phyloP scores from a whole-genome alignment of 345 rosid species.

The Camelina hispida region DNA sequence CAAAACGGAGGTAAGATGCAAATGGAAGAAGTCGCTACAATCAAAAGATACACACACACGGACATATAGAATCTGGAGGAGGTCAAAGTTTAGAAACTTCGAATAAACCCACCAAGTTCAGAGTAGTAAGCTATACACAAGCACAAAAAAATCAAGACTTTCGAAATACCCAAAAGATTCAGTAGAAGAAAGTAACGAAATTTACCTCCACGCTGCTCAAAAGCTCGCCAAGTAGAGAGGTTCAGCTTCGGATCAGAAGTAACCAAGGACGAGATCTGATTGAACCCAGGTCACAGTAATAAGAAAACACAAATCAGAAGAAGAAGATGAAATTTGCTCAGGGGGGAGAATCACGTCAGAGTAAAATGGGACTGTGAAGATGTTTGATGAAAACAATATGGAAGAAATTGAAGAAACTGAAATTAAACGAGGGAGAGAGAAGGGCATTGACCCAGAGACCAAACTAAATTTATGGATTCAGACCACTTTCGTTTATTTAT shows the following conservation, averaged over 20 bases:
- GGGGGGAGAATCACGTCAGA: no score
- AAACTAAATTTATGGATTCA: not conserved
- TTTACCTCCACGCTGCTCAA: not conserved
- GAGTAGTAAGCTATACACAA: not conserved
- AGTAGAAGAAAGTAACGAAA: not conserved
- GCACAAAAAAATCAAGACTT: not conserved
- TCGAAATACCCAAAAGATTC: not conserved
- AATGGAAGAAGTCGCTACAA: not conserved
- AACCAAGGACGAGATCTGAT: constrained; percentile 15
- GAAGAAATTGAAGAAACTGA: not conserved
- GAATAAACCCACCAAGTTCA: not conserved
- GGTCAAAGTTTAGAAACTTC: not conserved
- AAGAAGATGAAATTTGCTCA: constrained; percentile 6
- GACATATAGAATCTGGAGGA: not conserved
- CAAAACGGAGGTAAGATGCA: not conserved
- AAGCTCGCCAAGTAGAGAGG: constrained; percentile 2
- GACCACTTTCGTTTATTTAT: not conserved
- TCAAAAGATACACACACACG: not conserved
- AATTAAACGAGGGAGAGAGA: constrained; percentile 18
- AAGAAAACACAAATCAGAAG: not conserved
- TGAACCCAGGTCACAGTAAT: not conserved
- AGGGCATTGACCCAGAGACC: not conserved
- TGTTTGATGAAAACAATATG: not conserved
- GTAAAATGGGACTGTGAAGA: not conserved
- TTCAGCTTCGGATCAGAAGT: not conserved